Evolutionary conservation across 352 stramenopile genomes (phyloP), one percentile per base, ranked within the genome.

Genomic region (Phytopythium vexans): DNA sequence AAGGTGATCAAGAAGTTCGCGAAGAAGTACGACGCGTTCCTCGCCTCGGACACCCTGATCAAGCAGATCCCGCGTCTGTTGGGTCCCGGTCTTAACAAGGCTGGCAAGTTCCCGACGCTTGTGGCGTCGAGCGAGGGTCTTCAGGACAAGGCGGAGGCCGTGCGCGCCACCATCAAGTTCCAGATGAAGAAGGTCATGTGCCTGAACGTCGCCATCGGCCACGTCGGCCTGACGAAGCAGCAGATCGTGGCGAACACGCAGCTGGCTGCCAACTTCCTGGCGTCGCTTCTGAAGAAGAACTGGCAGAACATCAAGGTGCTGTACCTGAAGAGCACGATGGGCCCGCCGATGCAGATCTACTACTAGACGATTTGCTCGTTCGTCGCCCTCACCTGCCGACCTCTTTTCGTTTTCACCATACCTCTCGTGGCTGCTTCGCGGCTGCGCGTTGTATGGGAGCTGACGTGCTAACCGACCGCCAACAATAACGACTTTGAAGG

Each of bases 101-200:
- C 97, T 42, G 97, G 97, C 79, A 99, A 99, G 86, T 99, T 99
- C 92, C 97, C 97, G 42, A 99, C 97, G 43, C 79, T 99, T 37
- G 84, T 99, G 55, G 78, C 88, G 44, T 80, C 77, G 62, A 95
- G 77, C 64, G 97, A 99, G 60, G 94, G 98, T 56, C 92, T 99
- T 60, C 91, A 96, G 57, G 95, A 98, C 56, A 99, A 99, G 92
- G 96, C 98, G 53, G 95, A 99, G 62, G 89, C 95, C 66, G 82
- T 99, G 56, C 97, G 97, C 57, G 91, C 94, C 54, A 99, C 97
- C 58, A 99, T 99, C 90, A 99, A 99, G 92, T 99, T 99, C 89
- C 97, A 99, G 89, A 99, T 99, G 97, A 99, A 99, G 95, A 99
- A 99, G 89, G 97, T 99, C 60, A 98, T 99, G 93, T 99, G 97